phyloP scores from a whole-genome alignment of 1,284 basidiomycete genomes.

The Pholiota adiposa region DNA sequence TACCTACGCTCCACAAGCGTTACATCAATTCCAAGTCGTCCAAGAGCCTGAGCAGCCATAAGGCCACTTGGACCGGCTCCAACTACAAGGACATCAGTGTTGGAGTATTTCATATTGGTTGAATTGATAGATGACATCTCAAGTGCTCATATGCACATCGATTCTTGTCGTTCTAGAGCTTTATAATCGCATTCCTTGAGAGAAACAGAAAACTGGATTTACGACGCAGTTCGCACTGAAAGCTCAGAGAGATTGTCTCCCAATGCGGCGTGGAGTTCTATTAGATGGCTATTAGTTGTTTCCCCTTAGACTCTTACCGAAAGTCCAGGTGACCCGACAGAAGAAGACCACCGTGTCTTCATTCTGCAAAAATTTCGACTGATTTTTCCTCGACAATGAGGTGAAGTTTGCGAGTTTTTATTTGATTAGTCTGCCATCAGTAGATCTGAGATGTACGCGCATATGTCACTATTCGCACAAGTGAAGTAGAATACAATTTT shows the following conservation, averaged over 20 bases:
- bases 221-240: background rate
- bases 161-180: background rate
- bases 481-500: background rate
- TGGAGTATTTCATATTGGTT: background rate
- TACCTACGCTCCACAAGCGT: conserved; percentile 28
- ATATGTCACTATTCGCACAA: background rate
- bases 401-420: background rate
- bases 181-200: background rate
- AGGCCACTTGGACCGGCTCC: conserved; percentile 32
- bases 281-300: background rate
- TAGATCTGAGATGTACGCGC: background rate
- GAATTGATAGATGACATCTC: background rate
- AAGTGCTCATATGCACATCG: background rate
- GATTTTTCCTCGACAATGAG: background rate
- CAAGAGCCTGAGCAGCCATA: conserved; percentile 27
- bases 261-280: background rate
- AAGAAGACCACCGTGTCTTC: background rate
- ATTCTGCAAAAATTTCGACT: background rate
- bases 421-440: background rate
- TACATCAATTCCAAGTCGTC: conserved; percentile 25
- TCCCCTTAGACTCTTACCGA: background rate
- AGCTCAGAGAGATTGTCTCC: background rate
- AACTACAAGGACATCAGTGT: conserved; percentile 28
- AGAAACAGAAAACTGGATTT: background rate
- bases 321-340: background rate